A percentile compares a stretch with the other conserved stretches of the same genome.
Conservation (phyloP, 176 grass and related monocot species). For the Carex littledalei region DNA sequence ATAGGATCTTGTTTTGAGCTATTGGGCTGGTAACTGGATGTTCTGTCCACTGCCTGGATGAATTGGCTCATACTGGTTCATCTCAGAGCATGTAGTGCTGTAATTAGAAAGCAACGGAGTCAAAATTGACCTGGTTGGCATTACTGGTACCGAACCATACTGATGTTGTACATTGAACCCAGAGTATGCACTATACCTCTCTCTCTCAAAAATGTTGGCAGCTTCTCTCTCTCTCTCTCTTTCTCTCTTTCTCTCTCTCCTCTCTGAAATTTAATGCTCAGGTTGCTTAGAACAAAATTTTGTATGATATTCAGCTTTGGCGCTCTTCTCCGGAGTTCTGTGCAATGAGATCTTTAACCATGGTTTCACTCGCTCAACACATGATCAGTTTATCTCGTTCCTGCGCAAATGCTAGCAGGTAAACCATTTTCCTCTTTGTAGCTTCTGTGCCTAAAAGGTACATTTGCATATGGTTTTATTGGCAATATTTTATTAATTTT, state of each 20-base stretch:
- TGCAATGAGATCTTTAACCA: constrained; percentile 87
- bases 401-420: constrained; percentile 91
- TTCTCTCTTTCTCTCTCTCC: background rate
- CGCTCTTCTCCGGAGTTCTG: constrained; percentile 86
- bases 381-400: constrained; percentile 86
- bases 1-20: background rate
- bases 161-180: background rate
- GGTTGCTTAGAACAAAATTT: constrained; percentile 24
- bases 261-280: constrained; percentile 13
- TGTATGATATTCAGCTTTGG: constrained; percentile 66
- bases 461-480: background rate
- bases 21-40: background rate
- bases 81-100: background rate
- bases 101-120: background rate
- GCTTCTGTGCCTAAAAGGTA: constrained; percentile 1
- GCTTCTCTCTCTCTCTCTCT: background rate
- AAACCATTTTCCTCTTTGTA: background rate
- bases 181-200: background rate
- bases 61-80: background rate
- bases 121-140: background rate
- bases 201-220: too few relatives aligned
- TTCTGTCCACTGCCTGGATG: background rate
- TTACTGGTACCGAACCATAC: background rate
- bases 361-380: constrained; percentile 87
- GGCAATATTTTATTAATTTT: background rate